phyloP scores from a whole-genome alignment of 2,329 filamentous ascomycete species.

The Phialocephala subalpina region DNA sequence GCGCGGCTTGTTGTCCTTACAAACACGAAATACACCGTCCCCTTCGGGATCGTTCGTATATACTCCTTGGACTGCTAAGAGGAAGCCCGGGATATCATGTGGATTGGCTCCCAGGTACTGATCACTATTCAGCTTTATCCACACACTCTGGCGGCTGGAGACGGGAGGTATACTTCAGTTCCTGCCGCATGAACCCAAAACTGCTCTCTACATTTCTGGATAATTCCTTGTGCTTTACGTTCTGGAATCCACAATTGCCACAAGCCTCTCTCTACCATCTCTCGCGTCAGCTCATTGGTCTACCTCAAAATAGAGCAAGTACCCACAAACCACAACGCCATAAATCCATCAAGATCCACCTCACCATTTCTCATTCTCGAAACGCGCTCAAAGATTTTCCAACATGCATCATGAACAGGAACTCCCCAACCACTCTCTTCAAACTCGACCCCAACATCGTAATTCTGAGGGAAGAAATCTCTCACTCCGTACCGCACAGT shows the following conservation, averaged over 20 bases:
- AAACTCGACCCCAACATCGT: neutral
- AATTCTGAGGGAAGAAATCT: conserved; percentile 8
- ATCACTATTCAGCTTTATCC: neutral
- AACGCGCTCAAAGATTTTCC: conserved; percentile 27
- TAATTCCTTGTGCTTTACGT: neutral
- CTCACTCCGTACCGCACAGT: neutral
- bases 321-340: conserved; percentile 24
- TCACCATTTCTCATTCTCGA: conserved; percentile 20
- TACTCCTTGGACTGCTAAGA: neutral
- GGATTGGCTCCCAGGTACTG: conserved; percentile 24
- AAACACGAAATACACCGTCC: neutral
- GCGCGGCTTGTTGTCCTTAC: neutral
- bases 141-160: neutral
- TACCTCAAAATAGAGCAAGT: neutral
- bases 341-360: conserved; percentile 29
- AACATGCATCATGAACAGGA: conserved; percentile 28
- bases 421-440: conserved; percentile 7
- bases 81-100: conserved; percentile 23
- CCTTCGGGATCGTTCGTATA: conserved; percentile 6
- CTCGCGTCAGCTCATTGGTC: neutral
- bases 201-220: neutral
- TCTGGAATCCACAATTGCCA: neutral
- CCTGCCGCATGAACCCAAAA: neutral
- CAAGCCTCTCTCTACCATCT: neutral
- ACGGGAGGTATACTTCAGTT: neutral